Evolutionary conservation across 192 early-diverging fungal species (phyloP), one percentile per base, ranked within the genome.

Genomic region (Entomortierella lignicola): DNA sequence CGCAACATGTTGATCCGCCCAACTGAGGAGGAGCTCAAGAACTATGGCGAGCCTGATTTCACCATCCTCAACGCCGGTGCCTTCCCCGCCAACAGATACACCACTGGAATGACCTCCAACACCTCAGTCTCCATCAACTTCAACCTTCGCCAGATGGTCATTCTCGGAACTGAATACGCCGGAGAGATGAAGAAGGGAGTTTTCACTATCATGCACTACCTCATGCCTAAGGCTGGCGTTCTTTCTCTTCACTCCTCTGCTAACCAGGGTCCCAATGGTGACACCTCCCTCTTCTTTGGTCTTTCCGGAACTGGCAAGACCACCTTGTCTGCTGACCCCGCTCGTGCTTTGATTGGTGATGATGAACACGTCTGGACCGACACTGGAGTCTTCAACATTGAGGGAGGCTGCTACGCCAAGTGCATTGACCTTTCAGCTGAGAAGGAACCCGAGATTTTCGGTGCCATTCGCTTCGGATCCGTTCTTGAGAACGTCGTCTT

Each of bases 121-220:
- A 99, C 97, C 70, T 94, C 92, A 59, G 92, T 99, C 48, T 87
- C 94, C 25, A 85, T 99, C 82, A 95, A 93, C 92, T 99, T 99
- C 77, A 92, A 94, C 84, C 91, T 92, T 77, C 81, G 84, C 52
- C 94, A 99, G 85, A 99, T 99, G 97, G 94, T 99, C 60, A 99
- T 99, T 60, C 89, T 99, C 60, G 97, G 97, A 62, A 96, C 96
- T 71, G 93, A 97, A 84, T 99, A 99, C 80, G 97, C 97, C 62
- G 97, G 97, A 75, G 97, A 99, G 86, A 99, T 99, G 97, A 99
- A 99, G 90, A 99, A 99, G 92, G 97, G 97, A 83, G 84, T 91
- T 68, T 96, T 97, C 87, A 97, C 96, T 51, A 94, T 99, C 61
- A 97, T 99, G 97, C 96, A 99, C 85, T 97, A 99, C 89, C 84